These are phyloP conservation scores for Termitomyces sp. DNA, from an alignment of 768 basidiomycete genomes.

Conservation along the genomic window DNA sequence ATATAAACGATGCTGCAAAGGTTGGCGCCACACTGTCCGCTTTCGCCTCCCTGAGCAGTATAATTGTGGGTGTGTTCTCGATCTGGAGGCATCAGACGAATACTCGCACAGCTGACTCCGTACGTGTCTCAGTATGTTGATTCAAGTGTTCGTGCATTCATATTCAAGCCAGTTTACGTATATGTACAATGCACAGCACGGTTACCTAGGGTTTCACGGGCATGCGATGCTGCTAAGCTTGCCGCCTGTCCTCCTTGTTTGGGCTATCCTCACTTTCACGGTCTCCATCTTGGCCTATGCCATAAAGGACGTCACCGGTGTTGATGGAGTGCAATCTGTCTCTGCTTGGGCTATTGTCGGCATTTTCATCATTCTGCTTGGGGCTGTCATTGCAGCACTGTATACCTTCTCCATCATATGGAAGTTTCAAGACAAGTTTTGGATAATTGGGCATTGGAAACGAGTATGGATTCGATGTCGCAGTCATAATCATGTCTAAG, in stretches of 20 bases:
- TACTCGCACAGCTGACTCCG: conserved; percentile 39
- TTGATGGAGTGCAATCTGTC: conserved; percentile 18
- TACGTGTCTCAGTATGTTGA: conserved; percentile 16
- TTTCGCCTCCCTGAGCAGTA: conserved; percentile 50
- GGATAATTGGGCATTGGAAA: conserved; percentile 17
- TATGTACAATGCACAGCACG: conserved; percentile 47
- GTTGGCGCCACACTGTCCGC: conserved; percentile 42
- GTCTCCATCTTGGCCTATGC: conserved; percentile 43
- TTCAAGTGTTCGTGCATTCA: neutral
- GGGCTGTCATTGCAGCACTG: conserved; percentile 34
- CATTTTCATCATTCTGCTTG: conserved; percentile 36
- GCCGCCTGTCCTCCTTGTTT: conserved; percentile 51
- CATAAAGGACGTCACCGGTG: conserved; percentile 28
- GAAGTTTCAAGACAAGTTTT: conserved; percentile 33
- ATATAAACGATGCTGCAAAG: conserved; percentile 31
- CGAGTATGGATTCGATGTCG: conserved; percentile 12
- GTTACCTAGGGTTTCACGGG: conserved; percentile 41
- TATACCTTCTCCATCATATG: conserved; percentile 50
- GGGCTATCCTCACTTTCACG: conserved; percentile 49
- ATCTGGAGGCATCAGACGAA: conserved; percentile 55
- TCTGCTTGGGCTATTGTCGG: conserved; percentile 39
- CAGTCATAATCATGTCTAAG: neutral
- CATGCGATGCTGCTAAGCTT: conserved; percentile 50
- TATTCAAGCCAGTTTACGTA: conserved; percentile 41
- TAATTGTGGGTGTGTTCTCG: conserved; percentile 52